These are phyloP conservation scores for Fusarium chaquense DNA, from an alignment of 2,329 filamentous ascomycete species.

Conservation along the genomic window DNA sequence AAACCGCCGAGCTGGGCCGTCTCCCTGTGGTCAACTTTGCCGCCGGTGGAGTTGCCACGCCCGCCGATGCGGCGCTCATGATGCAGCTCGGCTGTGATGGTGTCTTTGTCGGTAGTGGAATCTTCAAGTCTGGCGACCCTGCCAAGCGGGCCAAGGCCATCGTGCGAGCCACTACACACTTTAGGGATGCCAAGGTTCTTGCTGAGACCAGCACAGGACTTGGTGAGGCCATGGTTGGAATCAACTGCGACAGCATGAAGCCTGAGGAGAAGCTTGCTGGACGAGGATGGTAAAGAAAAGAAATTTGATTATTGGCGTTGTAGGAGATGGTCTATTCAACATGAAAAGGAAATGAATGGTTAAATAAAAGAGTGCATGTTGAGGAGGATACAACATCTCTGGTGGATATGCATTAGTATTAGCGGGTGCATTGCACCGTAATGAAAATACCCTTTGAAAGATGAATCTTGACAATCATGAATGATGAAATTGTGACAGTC, in stretches of 20 bases:
- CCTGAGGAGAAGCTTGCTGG: conserved; percentile 85
- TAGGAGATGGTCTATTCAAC: conserved; percentile 24
- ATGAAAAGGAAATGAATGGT: conserved; percentile 10
- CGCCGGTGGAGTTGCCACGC: conserved; percentile 98
- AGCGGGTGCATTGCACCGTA: conserved; percentile 35
- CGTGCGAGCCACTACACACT: conserved; percentile 93
- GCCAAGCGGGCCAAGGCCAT: conserved; percentile 93
- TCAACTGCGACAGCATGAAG: conserved; percentile 84
- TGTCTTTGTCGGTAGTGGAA: conserved; percentile 95
- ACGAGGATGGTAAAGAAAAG: conserved; percentile 77
- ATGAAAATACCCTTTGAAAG: conserved; percentile 14
- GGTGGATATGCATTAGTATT: conserved; percentile 19
- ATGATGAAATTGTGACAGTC: background rate
- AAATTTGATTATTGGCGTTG: conserved; percentile 24
- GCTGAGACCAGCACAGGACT: conserved; percentile 89
- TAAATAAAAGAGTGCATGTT: background rate
- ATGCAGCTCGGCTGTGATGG: conserved; percentile 99
- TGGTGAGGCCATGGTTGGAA: conserved; percentile 98
- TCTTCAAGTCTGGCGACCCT: conserved; percentile 96
- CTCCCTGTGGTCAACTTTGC: conserved; percentile 98
- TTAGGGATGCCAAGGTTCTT: conserved; percentile 83
- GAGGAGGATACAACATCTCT: conserved; percentile 12
- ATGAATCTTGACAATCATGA: background rate
- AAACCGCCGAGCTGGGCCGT: conserved; percentile 87
- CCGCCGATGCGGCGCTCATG: conserved; percentile 94